phyloP scores from a whole-genome alignment of 202 grass and related monocot species.

The Setaria italica region DNA sequence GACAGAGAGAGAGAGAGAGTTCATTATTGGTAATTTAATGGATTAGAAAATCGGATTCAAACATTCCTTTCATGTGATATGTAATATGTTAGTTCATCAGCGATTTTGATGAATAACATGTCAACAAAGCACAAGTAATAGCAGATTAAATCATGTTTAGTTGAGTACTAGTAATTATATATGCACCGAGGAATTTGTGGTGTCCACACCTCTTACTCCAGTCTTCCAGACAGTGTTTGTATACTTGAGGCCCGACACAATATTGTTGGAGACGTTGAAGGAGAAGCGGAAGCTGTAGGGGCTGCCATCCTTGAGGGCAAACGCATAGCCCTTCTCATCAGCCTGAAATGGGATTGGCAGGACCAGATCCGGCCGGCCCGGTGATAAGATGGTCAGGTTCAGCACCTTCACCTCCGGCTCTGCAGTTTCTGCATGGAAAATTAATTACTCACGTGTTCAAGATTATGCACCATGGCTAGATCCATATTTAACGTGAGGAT shows the following conservation, averaged over 20 bases:
- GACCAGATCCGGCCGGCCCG: conserved; percentile 55
- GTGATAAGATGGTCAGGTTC: conserved; percentile 77
- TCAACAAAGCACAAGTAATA: background rate
- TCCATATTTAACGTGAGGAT: background rate
- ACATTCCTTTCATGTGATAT: background rate
- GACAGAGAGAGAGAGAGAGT: background rate
- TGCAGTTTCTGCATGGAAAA: conserved; percentile 54
- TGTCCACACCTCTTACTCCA: conserved; percentile 65
- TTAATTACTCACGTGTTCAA: too few relatives aligned
- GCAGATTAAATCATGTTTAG: background rate
- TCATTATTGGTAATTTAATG: background rate
- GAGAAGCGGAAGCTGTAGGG: conserved; percentile 82
- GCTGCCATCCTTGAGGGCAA: conserved; percentile 90
- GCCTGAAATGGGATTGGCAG: conserved; percentile 79
- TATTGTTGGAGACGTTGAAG: conserved; percentile 83
- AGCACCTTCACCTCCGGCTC: conserved; percentile 86
- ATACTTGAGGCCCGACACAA: conserved; percentile 91
- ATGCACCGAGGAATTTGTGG: background rate
- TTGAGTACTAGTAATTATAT: background rate
- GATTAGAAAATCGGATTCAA: background rate
- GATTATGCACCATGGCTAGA: background rate
- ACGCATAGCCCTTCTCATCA: conserved; percentile 72
- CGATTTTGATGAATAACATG: background rate
- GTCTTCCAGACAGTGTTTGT: conserved; percentile 95
- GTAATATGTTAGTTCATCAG: background rate